A percentile compares a stretch with the other conserved stretches of the same genome.
phyloP scores from a whole-genome alignment of 805 yeast genomes.

The Starmerella sp. region DNA sequence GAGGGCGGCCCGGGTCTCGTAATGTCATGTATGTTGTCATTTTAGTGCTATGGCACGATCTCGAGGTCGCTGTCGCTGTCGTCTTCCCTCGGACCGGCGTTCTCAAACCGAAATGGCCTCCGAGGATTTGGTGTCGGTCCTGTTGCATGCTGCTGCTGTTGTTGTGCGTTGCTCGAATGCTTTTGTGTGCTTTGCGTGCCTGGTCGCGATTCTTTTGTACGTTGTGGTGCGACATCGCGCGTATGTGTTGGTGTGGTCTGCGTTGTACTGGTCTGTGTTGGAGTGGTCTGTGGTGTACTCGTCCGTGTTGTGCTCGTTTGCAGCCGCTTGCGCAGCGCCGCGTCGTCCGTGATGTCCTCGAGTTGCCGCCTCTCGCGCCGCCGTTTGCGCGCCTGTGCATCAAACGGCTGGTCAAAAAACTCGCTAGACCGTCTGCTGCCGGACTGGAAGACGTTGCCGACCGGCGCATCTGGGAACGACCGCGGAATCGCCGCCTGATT shows the following conservation, averaged over 20 bases:
- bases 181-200: too few species aligned
- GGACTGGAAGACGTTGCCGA: slow-evolving; percentile 15
- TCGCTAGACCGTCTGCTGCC: slow-evolving; percentile 21
- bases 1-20: too few species aligned
- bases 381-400: slow-evolving; percentile 27
- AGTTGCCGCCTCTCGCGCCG: slow-evolving; percentile 23
- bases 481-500: slow-evolving; percentile 22
- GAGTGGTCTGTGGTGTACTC: too few species aligned
- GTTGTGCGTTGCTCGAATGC: neutral
- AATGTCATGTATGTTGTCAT: too few species aligned
- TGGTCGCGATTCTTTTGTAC: too few species aligned
- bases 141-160: neutral
- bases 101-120: too few species aligned
- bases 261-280: too few species aligned
- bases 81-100: neutral
- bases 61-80: slow-evolving; percentile 21
- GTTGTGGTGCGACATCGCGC: too few species aligned
- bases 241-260: too few species aligned
- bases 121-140: too few species aligned
- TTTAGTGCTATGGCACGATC: neutral
- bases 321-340: slow-evolving; percentile 30
- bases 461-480: slow-evolving; percentile 15
- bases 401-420: slow-evolving; percentile 36
- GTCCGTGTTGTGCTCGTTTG: slow-evolving; percentile 3
- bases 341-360: slow-evolving; percentile 26